Base-by-base conservation (phyloP, 169 alveolate species). In the Pseudocohnilembus persalinus region DNA sequence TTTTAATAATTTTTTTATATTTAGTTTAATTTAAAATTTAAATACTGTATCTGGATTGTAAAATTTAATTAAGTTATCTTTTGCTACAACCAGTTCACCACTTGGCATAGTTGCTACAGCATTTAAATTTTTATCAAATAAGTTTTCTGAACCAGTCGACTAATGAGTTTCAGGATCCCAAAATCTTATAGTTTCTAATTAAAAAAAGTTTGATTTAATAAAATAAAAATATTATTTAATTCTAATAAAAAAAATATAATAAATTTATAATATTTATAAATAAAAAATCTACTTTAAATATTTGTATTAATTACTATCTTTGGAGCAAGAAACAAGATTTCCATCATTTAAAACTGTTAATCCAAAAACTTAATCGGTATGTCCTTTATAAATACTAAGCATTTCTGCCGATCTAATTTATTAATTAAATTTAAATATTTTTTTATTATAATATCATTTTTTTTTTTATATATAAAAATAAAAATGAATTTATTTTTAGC, bases 131-230 rank as follows among this genome's bases (percentile, higher is more conserved):
- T 63, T 79, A 79, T 79, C 84, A 29, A 29, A 31, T 16, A 79
- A 49, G 30, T 49, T 33, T 11, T 68, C 64, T n/a, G 84, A 29
- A 29, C 64, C 20, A 25, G 34, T 79, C 63, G 76, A 79, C 30
- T 79, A 64, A 29, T 79, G 84, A 27, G 84, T 49, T 79, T 79
- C 84, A 0, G 84, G n/a, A 63, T 79, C 84, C 84, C 84, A 79
- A 79, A 79, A 79, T 79, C 84, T 79, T 0, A 79, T 33, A 32
- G 84, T 79, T 64, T 79, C 84, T 79, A n/a, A 27, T 20, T 0
- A 0, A n/a, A 32, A 4, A 63, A 79, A 0, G 1, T 4, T n/a
- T 31, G n/a, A 33, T 29, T 11, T 11, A 27, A 77, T 31, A 0
- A n/a, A n/a, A n/a, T n/a, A n/a, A n/a, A n/a, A n/a, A n/a, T n/a